A percentile compares a stretch with the other conserved stretches of the same genome.
Evolutionary conservation across 2,329 filamentous ascomycete genomes (phyloP).

Genomic region (Daldinia sp.): DNA sequence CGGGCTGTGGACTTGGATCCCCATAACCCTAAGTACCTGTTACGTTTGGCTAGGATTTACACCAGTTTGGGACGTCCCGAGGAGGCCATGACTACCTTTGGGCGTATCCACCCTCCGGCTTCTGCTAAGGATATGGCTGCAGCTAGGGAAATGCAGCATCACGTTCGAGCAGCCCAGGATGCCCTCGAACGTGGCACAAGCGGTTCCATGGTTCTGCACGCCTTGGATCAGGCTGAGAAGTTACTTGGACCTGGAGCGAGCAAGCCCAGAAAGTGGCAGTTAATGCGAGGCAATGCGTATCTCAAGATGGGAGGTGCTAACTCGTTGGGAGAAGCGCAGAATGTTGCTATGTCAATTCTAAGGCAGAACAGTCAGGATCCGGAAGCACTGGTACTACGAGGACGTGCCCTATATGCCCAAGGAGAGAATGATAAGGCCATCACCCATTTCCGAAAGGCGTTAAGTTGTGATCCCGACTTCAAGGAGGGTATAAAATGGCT

Average conservation of each 20-base stretch:
- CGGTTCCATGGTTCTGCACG: slow-evolving; percentile 92
- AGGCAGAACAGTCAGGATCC: slow-evolving; percentile 91
- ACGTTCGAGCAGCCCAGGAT: slow-evolving; percentile 83
- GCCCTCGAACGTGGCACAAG: slow-evolving; percentile 79
- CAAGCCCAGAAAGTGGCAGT: slow-evolving; percentile 91
- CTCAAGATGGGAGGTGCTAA: slow-evolving; percentile 93
- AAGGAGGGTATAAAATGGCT: slow-evolving; percentile 89
- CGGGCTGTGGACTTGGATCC: slow-evolving; percentile 86
- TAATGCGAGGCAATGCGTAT: slow-evolving; percentile 92
- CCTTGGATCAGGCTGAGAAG: slow-evolving; percentile 89
- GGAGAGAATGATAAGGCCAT: slow-evolving; percentile 96
- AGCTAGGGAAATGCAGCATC: slow-evolving; percentile 86
- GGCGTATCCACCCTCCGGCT: slow-evolving; percentile 81
- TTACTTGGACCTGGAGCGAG: slow-evolving; percentile 79
- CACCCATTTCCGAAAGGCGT: slow-evolving; percentile 89
- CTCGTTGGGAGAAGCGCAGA: slow-evolving; percentile 90
- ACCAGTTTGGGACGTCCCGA: slow-evolving; percentile 87
- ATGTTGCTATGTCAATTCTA: slow-evolving; percentile 88
- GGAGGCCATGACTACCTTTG: slow-evolving; percentile 86
- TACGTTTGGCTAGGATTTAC: slow-evolving; percentile 90
- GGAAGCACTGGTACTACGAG: slow-evolving; percentile 90
- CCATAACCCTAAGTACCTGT: slow-evolving; percentile 86
- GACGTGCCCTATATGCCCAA: slow-evolving; percentile 87
- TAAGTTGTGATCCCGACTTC: slow-evolving; percentile 92
- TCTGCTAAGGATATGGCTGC: slow-evolving; percentile 86